These are phyloP conservation scores for Tetratostichococcus sp. DNA, from an alignment of 139 green algal genomes.

Conservation along the genomic window DNA sequence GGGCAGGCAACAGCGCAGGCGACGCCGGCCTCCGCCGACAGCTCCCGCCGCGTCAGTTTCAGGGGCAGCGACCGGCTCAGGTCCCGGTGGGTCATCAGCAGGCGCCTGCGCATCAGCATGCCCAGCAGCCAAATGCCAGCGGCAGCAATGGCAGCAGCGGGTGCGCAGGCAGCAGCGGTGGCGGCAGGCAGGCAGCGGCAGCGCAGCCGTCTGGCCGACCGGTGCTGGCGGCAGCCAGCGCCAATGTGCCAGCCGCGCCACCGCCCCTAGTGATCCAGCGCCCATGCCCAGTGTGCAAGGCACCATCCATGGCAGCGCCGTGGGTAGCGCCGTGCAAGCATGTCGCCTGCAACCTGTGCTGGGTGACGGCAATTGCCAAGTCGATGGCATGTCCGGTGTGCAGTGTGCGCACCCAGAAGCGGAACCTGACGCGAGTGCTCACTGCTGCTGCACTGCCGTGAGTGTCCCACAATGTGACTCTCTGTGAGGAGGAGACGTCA, in stretches of 20 bases:
- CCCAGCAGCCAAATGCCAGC: no score
- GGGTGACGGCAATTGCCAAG: neutral
- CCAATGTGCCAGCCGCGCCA: neutral
- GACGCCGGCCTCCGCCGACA: no score
- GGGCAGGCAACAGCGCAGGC: no score
- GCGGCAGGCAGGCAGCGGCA: neutral
- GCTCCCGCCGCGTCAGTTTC: no score
- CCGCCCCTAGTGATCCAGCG: neutral
- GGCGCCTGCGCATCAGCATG: no score
- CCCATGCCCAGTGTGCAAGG: neutral
- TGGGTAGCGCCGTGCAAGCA: neutral
- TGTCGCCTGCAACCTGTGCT: neutral
- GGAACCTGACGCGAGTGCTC: neutral
- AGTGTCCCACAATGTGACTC: no score
- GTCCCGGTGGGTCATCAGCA: no score
- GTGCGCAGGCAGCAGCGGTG: neutral
- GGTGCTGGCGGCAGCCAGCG: neutral
- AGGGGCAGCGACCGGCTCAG: no score
- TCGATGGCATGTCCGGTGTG: neutral
- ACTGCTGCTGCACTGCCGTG: neutral
- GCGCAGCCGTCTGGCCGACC: no score
- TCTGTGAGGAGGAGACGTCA: no score
- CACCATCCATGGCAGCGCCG: neutral
- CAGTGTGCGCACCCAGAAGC: constrained; percentile 1
- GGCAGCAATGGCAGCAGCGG: no score